Conservation (phyloP, 495 filamentous ascomycete species). For the Aspergillus kassunensis region DNA sequence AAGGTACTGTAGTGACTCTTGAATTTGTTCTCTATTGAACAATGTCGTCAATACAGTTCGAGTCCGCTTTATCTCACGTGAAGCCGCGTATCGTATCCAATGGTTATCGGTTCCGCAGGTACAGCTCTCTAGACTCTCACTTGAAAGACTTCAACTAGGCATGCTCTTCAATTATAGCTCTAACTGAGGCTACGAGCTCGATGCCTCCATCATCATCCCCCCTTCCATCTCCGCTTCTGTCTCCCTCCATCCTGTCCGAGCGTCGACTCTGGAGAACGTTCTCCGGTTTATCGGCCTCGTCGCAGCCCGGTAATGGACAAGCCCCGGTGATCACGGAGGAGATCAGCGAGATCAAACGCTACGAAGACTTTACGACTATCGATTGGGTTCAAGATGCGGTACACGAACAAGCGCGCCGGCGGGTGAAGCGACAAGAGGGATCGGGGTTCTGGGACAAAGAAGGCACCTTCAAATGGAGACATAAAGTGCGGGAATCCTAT, state of each 20-base stretch:
- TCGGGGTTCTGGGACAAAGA: constrained; percentile 72
- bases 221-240: constrained; percentile 40
- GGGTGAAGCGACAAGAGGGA: constrained; percentile 66
- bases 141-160: constrained; percentile 29
- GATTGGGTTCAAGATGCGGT: constrained; percentile 99
- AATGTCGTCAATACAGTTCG: not conserved
- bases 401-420: constrained; percentile 78
- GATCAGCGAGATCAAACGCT: constrained; percentile 95
- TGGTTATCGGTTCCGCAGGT: constrained; percentile 11
- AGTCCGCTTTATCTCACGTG: constrained; percentile 17
- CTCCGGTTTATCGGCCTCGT: constrained; percentile 63
- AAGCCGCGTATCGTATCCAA: constrained; percentile 15
- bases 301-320: constrained; percentile 44
- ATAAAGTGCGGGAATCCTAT: constrained; percentile 80
- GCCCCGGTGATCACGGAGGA: constrained; percentile 79
- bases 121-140: constrained; percentile 14
- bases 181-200: constrained; percentile 60
- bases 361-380: constrained; percentile 97
- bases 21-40: no score
- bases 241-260: constrained; percentile 52
- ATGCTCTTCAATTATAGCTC: constrained; percentile 28
- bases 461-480: constrained; percentile 73
- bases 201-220: constrained; percentile 47
- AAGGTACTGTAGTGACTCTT: no score
- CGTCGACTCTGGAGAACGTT: constrained; percentile 62